Conservation (phyloP, 768 basidiomycete species). For the Russula sp. region DNA sequence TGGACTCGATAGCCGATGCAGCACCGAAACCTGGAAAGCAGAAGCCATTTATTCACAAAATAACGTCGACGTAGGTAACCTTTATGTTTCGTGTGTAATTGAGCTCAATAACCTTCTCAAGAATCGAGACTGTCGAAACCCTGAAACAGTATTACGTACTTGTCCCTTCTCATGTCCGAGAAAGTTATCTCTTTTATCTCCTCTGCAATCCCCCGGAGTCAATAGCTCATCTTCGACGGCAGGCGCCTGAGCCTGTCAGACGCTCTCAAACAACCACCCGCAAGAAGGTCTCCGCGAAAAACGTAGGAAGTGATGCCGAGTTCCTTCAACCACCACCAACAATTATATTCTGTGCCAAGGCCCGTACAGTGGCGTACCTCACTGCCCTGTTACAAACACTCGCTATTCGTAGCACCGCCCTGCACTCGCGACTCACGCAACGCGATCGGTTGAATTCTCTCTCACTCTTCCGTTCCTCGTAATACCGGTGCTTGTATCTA, state of each 20-base stretch:
- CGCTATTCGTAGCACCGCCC: slow-evolving; percentile 77
- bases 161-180: slow-evolving; percentile 91
- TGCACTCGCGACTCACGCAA: slow-evolving; percentile 93
- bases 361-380: slow-evolving; percentile 88
- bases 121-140: slow-evolving; percentile 85
- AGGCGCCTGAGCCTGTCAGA: slow-evolving; percentile 37
- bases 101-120: slow-evolving; percentile 36
- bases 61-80: slow-evolving; percentile 60
- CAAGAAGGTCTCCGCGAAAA: slow-evolving; percentile 36
- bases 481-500: slow-evolving; percentile 89
- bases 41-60: slow-evolving; percentile 82
- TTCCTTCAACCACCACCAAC: slow-evolving; percentile 85
- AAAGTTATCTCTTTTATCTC: slow-evolving; percentile 86
- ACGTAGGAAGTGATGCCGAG: slow-evolving; percentile 40
- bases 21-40: slow-evolving; percentile 79
- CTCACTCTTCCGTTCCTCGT: slow-evolving; percentile 83
- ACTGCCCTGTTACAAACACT: slow-evolving; percentile 74
- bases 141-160: slow-evolving; percentile 88
- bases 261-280: slow-evolving; percentile 24
- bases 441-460: slow-evolving; percentile 82
- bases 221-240: slow-evolving; percentile 62
- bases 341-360: slow-evolving; percentile 87
- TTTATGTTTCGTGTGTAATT: background rate
- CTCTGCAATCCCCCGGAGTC: slow-evolving; percentile 86
- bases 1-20: slow-evolving; percentile 71